Base-by-base conservation (phyloP, 768 basidiomycete species). In the Pleurotus eryngii region DNA sequence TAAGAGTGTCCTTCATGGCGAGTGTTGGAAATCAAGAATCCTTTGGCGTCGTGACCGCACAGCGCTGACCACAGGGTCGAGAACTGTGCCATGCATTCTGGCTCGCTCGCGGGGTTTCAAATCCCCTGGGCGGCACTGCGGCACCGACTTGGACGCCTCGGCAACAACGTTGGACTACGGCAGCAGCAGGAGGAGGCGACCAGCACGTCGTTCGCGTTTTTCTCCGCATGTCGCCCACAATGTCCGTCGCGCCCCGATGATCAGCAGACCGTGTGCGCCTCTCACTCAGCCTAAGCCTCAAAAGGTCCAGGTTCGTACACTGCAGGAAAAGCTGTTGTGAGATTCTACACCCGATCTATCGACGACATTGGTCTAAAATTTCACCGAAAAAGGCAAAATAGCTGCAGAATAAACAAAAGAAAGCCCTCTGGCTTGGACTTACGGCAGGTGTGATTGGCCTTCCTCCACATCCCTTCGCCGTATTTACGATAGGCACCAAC, bases 1-100 rank as follows among this genome's bases (percentile, higher is more conserved):
- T 78, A 56, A 87, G 68, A 26, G 74, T 73, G 60, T 86, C 75
- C 68, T 86, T 88, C 86, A 88, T 87, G 30, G 53, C 65, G 55
- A 35, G 18, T 2, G 39, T 54, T 4, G 11, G 51, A 42, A 12
- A 24, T 17, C 17, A 54, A 26, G 46, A 24, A 20, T 48, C 18
- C 27, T 35, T 27, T 30, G 17, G 24, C 17, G 49, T n/a, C 17
- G 11, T 20, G 15, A 27, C 42, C 42, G 42, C 42, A 17, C 17
- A 40, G 38, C 42, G 55, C 39, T 43, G 55, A 26, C 18, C 27
- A 5, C 42, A 26, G 55, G 42, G 40, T 24, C 20, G n/a, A 15
- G 20, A 46, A 12, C 39, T 56, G 18, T 17, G 26, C 42, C 42
- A 45, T 45, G 42, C n/a, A n/a, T 45, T 45, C n/a, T 11, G 42